Conservation (phyloP, 1,284 basidiomycete species). For the Ganoderma boninense region DNA sequence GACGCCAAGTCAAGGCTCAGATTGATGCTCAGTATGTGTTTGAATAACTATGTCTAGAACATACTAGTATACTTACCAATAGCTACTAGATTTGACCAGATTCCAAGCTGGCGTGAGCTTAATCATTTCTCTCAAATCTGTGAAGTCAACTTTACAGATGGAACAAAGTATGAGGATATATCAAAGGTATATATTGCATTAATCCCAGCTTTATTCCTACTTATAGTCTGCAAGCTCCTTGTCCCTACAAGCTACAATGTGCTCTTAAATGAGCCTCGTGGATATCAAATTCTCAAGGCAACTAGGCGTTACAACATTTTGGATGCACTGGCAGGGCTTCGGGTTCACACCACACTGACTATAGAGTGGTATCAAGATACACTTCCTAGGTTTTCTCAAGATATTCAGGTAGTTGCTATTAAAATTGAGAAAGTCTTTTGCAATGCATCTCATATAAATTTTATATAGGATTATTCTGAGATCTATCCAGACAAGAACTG, state of each 20-base stretch:
- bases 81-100: background rate
- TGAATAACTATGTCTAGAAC: too few relatives aligned
- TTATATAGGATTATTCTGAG: too few relatives aligned
- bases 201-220: too few relatives aligned
- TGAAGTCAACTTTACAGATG: slow-evolving; percentile 45
- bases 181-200: slow-evolving; percentile 41
- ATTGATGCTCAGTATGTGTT: background rate
- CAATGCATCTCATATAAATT: too few relatives aligned
- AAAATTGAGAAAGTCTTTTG: too few relatives aligned
- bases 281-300: background rate
- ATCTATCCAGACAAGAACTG: too few relatives aligned
- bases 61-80: background rate
- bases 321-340: background rate
- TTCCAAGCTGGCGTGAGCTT: slow-evolving; percentile 29
- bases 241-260: background rate
- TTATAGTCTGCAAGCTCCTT: too few relatives aligned
- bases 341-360: background rate
- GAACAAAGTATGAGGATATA: slow-evolving; percentile 47
- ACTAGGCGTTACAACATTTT: background rate
- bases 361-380: background rate
- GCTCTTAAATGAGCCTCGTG: background rate
- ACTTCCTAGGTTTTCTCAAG: background rate
- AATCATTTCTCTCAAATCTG: slow-evolving; percentile 46
- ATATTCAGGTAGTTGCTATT: too few relatives aligned
- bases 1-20: slow-evolving; percentile 39